phyloP scores from a whole-genome alignment of 148 eudicot species.

The Rhododendron mucronatum region DNA sequence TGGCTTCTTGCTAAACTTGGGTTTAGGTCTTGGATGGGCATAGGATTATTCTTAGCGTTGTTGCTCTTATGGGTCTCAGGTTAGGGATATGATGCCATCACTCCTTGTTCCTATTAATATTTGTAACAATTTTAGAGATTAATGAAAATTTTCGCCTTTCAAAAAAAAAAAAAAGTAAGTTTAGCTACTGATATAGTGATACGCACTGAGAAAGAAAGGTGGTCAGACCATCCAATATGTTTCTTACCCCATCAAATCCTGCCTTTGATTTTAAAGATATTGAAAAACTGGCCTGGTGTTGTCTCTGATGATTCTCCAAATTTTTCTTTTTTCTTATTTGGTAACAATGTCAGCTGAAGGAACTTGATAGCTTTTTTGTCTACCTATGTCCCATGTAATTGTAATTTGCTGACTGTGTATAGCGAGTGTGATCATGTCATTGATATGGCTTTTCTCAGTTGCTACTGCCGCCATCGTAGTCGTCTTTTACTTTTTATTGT shows the following conservation, averaged over 20 bases:
- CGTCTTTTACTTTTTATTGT: not conserved
- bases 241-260: not conserved
- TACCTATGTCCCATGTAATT: not conserved
- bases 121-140: too few relatives aligned
- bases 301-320: not conserved
- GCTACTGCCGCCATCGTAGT: not conserved
- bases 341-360: conserved; percentile 5
- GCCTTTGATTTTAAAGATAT: not conserved
- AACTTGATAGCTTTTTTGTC: not conserved
- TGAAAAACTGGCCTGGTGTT: not conserved
- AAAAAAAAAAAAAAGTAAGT: too few relatives aligned
- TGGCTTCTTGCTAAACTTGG: too few relatives aligned
- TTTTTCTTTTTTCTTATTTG: not conserved
- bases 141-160: too few relatives aligned
- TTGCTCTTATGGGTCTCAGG: too few relatives aligned
- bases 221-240: not conserved
- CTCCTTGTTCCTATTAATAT: too few relatives aligned
- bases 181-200: not conserved
- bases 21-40: too few relatives aligned
- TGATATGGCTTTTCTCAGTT: conserved; percentile 2
- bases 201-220: not conserved
- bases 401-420: not conserved
- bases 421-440: not conserved
- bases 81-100: too few relatives aligned
- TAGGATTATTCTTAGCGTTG: too few relatives aligned